Conservation (phyloP, 805 yeast genomes). For the Tetrapisispora iriomotensis region DNA sequence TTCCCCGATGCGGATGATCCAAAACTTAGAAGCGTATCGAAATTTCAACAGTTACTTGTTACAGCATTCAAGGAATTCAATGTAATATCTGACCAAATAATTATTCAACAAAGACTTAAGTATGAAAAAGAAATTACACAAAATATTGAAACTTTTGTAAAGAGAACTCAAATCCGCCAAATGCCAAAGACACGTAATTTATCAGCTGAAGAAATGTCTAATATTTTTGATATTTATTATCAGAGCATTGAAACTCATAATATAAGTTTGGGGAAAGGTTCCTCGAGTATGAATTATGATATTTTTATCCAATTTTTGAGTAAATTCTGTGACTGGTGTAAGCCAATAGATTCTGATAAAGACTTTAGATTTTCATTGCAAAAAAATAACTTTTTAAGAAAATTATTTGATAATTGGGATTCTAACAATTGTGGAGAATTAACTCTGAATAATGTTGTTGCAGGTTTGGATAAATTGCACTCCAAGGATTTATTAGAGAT, state of each 20-base stretch:
- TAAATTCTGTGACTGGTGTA: slow-evolving; percentile 71
- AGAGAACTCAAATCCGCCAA: slow-evolving; percentile 82
- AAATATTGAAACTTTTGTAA: slow-evolving; percentile 83
- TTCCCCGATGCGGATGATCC: slow-evolving; percentile 61
- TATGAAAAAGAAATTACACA: slow-evolving; percentile 69
- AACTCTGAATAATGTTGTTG: slow-evolving; percentile 56
- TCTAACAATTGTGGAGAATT: slow-evolving; percentile 43
- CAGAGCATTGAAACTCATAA: slow-evolving; percentile 61
- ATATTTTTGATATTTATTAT: slow-evolving; percentile 78
- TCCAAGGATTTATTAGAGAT: slow-evolving; percentile 70
- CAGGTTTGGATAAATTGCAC: slow-evolving; percentile 60
- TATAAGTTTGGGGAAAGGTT: slow-evolving; percentile 41
- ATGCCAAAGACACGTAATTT: slow-evolving; percentile 65
- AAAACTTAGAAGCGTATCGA: slow-evolving; percentile 57
- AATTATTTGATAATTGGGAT: slow-evolving; percentile 69
- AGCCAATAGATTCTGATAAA: slow-evolving; percentile 30
- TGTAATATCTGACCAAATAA: slow-evolving; percentile 63
- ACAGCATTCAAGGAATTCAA: slow-evolving; percentile 89
- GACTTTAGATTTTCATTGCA: slow-evolving; percentile 24
- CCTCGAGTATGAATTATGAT: slow-evolving; percentile 63
- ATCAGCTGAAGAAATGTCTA: slow-evolving; percentile 46
- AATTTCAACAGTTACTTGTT: slow-evolving; percentile 82
- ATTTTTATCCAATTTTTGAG: slow-evolving; percentile 67
- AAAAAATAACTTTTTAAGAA: slow-evolving; percentile 42
- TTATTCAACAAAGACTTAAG: slow-evolving; percentile 57